These are phyloP conservation scores for Kickxella alabastrina DNA, from an alignment of 192 early-diverging fungal species.

Conservation along the genomic window DNA sequence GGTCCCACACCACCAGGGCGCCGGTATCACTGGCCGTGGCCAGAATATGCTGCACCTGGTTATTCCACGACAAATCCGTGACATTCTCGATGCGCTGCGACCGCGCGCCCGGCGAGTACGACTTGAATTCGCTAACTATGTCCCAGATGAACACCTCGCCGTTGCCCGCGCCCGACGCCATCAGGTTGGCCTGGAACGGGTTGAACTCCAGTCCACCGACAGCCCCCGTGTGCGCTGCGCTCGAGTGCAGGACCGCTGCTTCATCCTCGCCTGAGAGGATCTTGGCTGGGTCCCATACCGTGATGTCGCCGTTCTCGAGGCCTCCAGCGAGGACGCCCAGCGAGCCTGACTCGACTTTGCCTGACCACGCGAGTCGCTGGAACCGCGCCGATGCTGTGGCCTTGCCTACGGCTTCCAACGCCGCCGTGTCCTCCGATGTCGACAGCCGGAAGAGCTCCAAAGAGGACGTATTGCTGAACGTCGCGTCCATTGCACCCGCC, in stretches of 20 bases:
- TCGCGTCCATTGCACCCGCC: constrained; percentile 93
- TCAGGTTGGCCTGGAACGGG: constrained; percentile 74
- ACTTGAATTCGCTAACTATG: constrained; percentile 78
- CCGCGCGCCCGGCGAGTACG: constrained; percentile 79
- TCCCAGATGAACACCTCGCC: constrained; percentile 97
- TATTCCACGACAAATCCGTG: constrained; percentile 89
- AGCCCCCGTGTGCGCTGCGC: constrained; percentile 77
- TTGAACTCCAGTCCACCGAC: constrained; percentile 94
- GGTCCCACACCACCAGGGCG: constrained; percentile 94
- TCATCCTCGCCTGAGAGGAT: constrained; percentile 64
- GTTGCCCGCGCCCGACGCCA: constrained; percentile 85
- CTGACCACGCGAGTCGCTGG: constrained; percentile 83
- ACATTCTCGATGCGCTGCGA: constrained; percentile 86
- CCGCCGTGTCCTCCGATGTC: constrained; percentile 5
- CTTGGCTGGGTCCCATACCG: constrained; percentile 76
- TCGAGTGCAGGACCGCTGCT: constrained; percentile 63
- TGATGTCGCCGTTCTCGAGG: constrained; percentile 90
- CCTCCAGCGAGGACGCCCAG: constrained; percentile 86
- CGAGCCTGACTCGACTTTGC: constrained; percentile 8
- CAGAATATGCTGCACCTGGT: constrained; percentile 87
- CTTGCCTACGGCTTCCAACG: constrained; percentile 18
- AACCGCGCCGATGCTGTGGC: constrained; percentile 56
- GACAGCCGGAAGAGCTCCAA: constrained; percentile 85
- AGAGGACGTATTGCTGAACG: constrained; percentile 83
- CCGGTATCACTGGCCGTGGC: constrained; percentile 89